phyloP scores from a whole-genome alignment of 2,329 filamentous ascomycete species.

The Tympanopsis confertula region DNA sequence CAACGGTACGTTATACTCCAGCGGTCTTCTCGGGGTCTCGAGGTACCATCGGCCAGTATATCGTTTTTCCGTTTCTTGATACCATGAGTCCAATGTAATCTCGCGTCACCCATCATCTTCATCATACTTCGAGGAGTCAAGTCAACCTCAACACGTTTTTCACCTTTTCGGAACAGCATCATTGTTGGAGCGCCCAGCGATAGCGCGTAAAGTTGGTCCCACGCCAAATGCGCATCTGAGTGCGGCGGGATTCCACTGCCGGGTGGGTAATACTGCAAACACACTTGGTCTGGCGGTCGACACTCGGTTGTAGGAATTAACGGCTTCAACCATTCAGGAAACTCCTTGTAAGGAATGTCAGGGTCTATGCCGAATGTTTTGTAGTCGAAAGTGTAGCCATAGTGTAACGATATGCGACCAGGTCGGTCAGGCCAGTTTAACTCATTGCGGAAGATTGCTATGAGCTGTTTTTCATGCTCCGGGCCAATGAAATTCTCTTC shows the following conservation, averaged over 20 bases:
- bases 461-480: constrained; percentile 29
- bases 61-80: constrained; percentile 42
- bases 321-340: constrained; percentile 36
- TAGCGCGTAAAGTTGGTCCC: constrained; percentile 10
- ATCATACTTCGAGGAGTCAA: constrained; percentile 35
- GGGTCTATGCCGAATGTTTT: constrained; percentile 43
- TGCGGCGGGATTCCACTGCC: constrained; percentile 49
- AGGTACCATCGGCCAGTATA: constrained; percentile 27
- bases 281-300: constrained; percentile 42
- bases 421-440: constrained; percentile 32
- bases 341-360: constrained; percentile 32
- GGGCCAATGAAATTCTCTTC: constrained; percentile 32
- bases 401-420: constrained; percentile 38
- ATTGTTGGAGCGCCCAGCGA: constrained; percentile 4
- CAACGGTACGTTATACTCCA: constrained; percentile 46
- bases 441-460: constrained; percentile 29
- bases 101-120: constrained; percentile 33
- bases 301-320: constrained; percentile 30
- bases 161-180: constrained; percentile 2
- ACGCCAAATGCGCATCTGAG: constrained; percentile 42
- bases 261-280: constrained; percentile 47
- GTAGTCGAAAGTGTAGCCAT: constrained; percentile 45
- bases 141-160: constrained; percentile 28
- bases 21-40: constrained; percentile 27
- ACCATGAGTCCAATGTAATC: constrained; percentile 42